Conservation (phyloP, 768 basidiomycete genomes). For the Suillus luteus region DNA sequence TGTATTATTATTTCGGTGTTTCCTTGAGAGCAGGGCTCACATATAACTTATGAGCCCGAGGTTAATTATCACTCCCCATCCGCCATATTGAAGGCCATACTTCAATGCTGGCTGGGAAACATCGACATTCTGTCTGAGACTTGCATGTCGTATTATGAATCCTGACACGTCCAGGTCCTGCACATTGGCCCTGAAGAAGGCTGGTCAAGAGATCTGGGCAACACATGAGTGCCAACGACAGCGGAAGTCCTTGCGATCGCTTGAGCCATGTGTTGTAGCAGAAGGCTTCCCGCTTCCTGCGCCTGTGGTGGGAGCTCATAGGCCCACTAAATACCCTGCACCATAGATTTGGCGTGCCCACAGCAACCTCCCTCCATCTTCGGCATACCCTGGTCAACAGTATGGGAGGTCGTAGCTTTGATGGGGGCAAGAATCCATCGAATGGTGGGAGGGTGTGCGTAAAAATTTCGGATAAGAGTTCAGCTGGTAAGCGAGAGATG, state of each 20-base stretch:
- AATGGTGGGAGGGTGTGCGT: not conserved
- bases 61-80: too few relatives aligned
- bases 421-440: not conserved
- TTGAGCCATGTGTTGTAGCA: conserved; percentile 15
- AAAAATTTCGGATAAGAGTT: not conserved
- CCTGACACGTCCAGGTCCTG: too few relatives aligned
- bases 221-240: conserved; percentile 23
- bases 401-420: conserved; percentile 30
- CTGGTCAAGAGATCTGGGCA: not conserved
- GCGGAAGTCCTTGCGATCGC: conserved; percentile 19
- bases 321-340: conserved; percentile 20
- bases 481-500: not conserved
- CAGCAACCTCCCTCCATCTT: conserved; percentile 42
- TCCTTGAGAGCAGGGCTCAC: too few relatives aligned
- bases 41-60: too few relatives aligned
- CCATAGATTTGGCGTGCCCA: conserved; percentile 48
- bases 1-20: too few relatives aligned
- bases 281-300: conserved; percentile 14
- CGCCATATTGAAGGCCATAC: too few relatives aligned
- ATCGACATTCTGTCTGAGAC: too few relatives aligned
- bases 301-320: conserved; percentile 25
- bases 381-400: conserved; percentile 42
- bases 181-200: conserved; percentile 22
- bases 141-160: too few relatives aligned
- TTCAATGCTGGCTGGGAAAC: too few relatives aligned